Evolutionary conservation across 2,329 filamentous ascomycete genomes (phyloP).

Genomic region (Aspergillus glaucus): DNA sequence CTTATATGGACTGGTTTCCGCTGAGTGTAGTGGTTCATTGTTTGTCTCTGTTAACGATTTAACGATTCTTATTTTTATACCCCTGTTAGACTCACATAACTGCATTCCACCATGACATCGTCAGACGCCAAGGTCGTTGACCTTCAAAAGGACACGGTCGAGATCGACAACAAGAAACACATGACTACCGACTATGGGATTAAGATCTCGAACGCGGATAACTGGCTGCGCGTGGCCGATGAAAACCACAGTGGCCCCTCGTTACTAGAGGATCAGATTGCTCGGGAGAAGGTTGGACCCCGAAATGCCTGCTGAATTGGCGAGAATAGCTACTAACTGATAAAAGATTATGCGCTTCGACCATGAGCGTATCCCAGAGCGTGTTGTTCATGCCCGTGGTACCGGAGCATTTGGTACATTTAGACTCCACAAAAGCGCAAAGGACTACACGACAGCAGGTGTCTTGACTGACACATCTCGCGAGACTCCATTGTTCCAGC

Average conservation of each 20-base stretch:
- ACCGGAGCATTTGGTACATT: conserved; percentile 62
- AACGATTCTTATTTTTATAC: background rate
- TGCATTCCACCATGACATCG: background rate
- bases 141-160: conserved; percentile 52
- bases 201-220: conserved; percentile 65
- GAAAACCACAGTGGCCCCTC: conserved; percentile 60
- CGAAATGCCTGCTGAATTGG: background rate
- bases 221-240: conserved; percentile 64
- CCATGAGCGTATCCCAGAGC: conserved; percentile 63
- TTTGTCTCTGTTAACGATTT: background rate
- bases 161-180: conserved; percentile 52
- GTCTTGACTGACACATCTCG: conserved; percentile 63
- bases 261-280: conserved; percentile 66
- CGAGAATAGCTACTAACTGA: background rate
- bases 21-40: background rate
- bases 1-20: background rate
- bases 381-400: conserved; percentile 62
- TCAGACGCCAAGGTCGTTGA: conserved; percentile 52
- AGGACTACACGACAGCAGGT: conserved; percentile 57
- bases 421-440: conserved; percentile 57
- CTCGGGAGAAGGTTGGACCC: conserved; percentile 61
- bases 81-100: background rate
- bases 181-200: conserved; percentile 74
- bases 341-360: conserved; percentile 59
- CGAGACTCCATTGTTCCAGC: conserved; percentile 59